Evolutionary conservation across 371 early-diverging fungal genomes (phyloP).

Genomic region (Syncephalis plumigaleata): DNA sequence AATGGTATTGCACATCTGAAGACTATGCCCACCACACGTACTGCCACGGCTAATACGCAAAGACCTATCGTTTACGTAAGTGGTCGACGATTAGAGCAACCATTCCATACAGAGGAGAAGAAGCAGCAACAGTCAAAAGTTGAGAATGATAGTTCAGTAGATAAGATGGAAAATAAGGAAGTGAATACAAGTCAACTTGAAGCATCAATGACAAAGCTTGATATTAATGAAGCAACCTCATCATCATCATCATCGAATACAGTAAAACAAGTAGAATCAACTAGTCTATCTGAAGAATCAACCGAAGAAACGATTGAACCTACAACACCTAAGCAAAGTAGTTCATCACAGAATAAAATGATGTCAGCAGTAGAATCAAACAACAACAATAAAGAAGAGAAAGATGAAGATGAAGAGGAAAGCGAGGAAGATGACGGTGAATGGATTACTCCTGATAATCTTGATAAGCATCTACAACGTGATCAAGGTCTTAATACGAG

Average conservation of each 20-base stretch:
- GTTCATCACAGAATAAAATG: background rate
- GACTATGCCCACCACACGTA: conserved; percentile 27
- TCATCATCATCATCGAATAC: conserved; percentile 1
- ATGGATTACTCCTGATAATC: conserved; percentile 91
- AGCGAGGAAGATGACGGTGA: conserved; percentile 51
- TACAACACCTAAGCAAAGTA: background rate
- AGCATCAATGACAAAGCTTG: too few relatives aligned
- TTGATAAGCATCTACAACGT: conserved; percentile 41
- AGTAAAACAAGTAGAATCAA: conserved; percentile 9
- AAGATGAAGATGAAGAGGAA: conserved; percentile 17
- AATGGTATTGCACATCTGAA: conserved; percentile 43
- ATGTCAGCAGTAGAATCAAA: background rate
- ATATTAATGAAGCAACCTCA: background rate
- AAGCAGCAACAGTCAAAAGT: conserved; percentile 1
- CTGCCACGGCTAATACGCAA: conserved; percentile 6
- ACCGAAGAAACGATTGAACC: conserved; percentile 8
- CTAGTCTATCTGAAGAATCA: conserved; percentile 7
- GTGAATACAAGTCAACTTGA: too few relatives aligned
- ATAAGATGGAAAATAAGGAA: too few relatives aligned
- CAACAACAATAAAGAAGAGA: conserved; percentile 8
- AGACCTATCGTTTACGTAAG: conserved; percentile 1
- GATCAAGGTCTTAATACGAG: conserved; percentile 19
- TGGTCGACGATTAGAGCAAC: background rate
- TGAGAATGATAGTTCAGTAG: too few relatives aligned
- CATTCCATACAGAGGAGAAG: background rate